Evolutionary conservation across 176 grass and related monocot species (phyloP), one percentile per base, ranked within the genome.

Genomic region (Olyra latifolia): DNA sequence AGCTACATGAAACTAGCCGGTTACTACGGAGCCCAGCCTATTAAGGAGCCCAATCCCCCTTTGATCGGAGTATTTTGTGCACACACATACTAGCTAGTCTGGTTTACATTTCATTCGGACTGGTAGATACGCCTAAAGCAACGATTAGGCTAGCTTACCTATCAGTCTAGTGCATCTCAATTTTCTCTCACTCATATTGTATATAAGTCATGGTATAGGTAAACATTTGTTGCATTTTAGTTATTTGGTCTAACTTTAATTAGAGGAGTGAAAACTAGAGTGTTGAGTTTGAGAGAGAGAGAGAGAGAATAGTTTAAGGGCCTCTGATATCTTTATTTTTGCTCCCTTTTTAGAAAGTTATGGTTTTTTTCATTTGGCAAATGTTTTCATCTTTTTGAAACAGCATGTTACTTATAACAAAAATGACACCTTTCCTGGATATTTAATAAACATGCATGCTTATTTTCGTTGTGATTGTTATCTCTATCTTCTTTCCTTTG

Each of bases 201-300:
- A 74, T 64, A 83, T 87, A 83, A 66, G 66, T 40, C 35, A 63
- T 42, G 23, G 14, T 81, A 54, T 71, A 77, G 55, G 40, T 74
- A 66, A 24, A 49, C 22, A 68, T 74, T 69, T 49, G 13, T 83
- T 72, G 44, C 4, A 29, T 50, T 80, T 78, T 86, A 40, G 50
- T 75, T 66, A 76, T 90, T 85, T 85, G 61, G 44, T 55, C 64
- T 90, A 84, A 87, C 59, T 29, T 70, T 42, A 42, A 72, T 42
- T 78, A 84, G 82, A 63, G 10, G 73, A 58, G 38, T 19, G 57
- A 49, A 49, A 56, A 71, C 42, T 60, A 10, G 16, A 29, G 40
- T 15, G 68, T 55, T 55, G 68, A 61, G 43, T 40, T 50, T 57
- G 61, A 75, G 40, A 49, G 16, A 2, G 71, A 73, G 66, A 59